Conservation (phyloP, 164 flowering plant genomes). For the Euptelea pleiosperma region DNA sequence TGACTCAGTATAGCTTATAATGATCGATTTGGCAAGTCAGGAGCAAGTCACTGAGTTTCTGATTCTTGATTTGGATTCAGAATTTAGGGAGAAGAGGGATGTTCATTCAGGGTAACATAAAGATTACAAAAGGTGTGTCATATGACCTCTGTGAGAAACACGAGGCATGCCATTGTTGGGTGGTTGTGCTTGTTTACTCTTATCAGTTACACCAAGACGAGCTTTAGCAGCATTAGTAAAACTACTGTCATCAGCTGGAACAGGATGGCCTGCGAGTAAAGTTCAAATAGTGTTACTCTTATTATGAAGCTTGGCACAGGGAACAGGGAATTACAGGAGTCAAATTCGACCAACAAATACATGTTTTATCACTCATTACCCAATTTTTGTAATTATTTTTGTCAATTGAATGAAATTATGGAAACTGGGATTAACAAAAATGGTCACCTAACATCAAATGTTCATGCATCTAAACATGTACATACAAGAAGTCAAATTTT, state of each 20-base stretch:
- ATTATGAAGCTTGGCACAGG: not conserved
- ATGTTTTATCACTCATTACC: not conserved
- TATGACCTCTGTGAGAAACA: conserved; percentile 1
- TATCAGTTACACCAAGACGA: not conserved
- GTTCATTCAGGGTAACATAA: not conserved
- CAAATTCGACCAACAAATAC: not conserved
- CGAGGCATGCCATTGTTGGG: not conserved
- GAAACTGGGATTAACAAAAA: too few species aligned
- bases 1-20: too few species aligned
- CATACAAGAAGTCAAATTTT: too few species aligned
- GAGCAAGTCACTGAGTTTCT: not conserved
- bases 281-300: not conserved
- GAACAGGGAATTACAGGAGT: not conserved
- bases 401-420: not conserved
- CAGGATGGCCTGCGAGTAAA: conserved; percentile 19
- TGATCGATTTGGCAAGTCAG: too few species aligned
- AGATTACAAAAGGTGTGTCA: not conserved
- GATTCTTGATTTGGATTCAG: not conserved
- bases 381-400: not conserved
- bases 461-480: too few species aligned
- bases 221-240: not conserved
- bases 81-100: too few species aligned
- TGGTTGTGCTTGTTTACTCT: not conserved
- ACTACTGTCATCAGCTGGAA: conserved; percentile 7
- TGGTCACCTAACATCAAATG: too few species aligned